Evolutionary conservation across 2,329 filamentous ascomycete species (phyloP), one percentile per base, ranked within the genome.

Genomic region (Blumeriella jaapii): DNA sequence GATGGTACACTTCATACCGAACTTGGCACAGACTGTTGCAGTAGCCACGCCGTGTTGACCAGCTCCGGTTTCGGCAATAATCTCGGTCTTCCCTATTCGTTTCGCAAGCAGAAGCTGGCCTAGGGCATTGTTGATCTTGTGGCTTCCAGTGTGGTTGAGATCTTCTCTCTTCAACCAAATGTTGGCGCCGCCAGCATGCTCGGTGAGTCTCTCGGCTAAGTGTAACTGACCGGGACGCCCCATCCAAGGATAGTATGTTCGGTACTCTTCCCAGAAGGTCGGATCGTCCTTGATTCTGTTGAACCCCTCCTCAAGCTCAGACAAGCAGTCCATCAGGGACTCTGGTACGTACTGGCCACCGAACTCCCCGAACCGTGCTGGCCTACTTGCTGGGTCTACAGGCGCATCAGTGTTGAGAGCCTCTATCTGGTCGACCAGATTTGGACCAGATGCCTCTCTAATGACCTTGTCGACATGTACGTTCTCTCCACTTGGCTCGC

Each of bases 51-150:
- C 91, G 61, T 98, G 91, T 63, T 98, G 91, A 12, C 91, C 91
- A 35, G 91, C 91, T 48, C 91, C 91, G 11, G 91, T 98, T 64
- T 98, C 91, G 31, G 91, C 91, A 50, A 98, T 98, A 52, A 98
- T 96, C 58, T 86, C 82, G 5, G 79, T 95, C 72, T 98, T 98
- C 32, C 91, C 91, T 31, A 98, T 63, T 43, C 85, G 71, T 50
- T 72, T 72, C 2, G 91, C 91, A 24, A 98, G 65, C 10, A 98
- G 71, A 31, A 95, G 77, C 60, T 98, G 91, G 2, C 91, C 91
- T 6, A 98, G 67, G 0, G 91, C 91, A 54, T 98, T 98, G 68
- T 98, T 98, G 68, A 98, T 96, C 72, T 98, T 98, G 70, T 98
- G 91, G 44, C 83, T 93, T 48, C 91, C 91, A 6, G 91, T 96